A percentile compares a stretch with the other conserved stretches of the same genome.
Evolutionary conservation across 2,329 filamentous ascomycete genomes (phyloP).

Genomic region (Bipolaris oryzae): DNA sequence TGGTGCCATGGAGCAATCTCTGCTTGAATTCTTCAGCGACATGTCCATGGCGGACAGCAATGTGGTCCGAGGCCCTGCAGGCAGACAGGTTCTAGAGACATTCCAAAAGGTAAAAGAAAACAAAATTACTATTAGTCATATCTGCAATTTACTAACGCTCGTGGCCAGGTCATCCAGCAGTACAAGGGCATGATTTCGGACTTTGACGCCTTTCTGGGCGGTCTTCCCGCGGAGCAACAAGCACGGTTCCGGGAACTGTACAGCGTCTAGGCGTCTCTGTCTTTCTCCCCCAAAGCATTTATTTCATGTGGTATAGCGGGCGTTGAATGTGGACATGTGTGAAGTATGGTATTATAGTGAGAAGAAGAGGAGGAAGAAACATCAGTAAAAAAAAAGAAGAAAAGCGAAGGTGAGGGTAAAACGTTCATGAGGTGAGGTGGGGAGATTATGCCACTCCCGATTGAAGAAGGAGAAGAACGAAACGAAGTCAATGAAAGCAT

Average conservation of each 20-base stretch:
- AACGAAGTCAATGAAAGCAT: conserved; percentile 27
- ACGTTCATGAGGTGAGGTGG: background rate
- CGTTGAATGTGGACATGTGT: conserved; percentile 29
- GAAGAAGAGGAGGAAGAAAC: conserved; percentile 35
- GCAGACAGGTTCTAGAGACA: conserved; percentile 69
- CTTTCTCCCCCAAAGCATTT: conserved; percentile 17
- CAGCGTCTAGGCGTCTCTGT: conserved; percentile 31
- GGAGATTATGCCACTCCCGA: conserved; percentile 1
- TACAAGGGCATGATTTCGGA: conserved; percentile 63
- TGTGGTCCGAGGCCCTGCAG: conserved; percentile 61
- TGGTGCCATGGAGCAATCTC: conserved; percentile 84
- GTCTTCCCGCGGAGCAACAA: conserved; percentile 53
- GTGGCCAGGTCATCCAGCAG: conserved; percentile 54
- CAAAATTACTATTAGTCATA: background rate
- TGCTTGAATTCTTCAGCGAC: conserved; percentile 80
- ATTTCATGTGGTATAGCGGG: conserved; percentile 29
- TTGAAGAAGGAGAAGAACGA: background rate
- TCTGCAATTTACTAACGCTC: conserved; percentile 21
- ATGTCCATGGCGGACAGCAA: conserved; percentile 75
- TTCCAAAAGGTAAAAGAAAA: conserved; percentile 65
- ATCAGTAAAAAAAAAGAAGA: conserved; percentile 33
- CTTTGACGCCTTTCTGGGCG: conserved; percentile 58
- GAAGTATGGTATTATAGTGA: conserved; percentile 24
- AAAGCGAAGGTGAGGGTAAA: conserved; percentile 1
- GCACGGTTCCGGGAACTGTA: conserved; percentile 53